Conservation (phyloP, 805 yeast genomes). For the Yamadazyma laniorum region DNA sequence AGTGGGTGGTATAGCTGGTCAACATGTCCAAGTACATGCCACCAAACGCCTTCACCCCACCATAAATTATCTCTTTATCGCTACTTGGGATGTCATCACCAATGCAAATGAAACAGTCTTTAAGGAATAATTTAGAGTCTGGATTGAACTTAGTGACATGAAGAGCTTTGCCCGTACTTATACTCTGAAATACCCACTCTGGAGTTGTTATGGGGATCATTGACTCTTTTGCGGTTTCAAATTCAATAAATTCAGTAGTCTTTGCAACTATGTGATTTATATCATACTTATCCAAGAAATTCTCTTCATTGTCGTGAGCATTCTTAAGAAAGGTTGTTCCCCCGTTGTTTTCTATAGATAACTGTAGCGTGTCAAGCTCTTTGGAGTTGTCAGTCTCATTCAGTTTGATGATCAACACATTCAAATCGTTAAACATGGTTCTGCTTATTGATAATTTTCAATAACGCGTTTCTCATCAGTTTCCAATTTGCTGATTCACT, state of each 20-base stretch:
- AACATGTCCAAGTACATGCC: constrained; percentile 66
- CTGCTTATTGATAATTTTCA: not conserved
- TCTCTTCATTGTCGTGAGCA: constrained; percentile 5
- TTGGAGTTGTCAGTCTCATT: constrained; percentile 6
- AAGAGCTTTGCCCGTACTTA: constrained; percentile 37
- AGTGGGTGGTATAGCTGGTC: constrained; percentile 75
- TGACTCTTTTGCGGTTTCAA: constrained; percentile 42
- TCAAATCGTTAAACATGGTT: constrained; percentile 7
- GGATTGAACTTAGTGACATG: constrained; percentile 68
- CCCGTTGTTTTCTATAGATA: constrained; percentile 12
- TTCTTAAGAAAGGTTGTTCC: constrained; percentile 9
- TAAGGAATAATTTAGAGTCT: constrained; percentile 63
- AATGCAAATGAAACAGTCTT: constrained; percentile 58
- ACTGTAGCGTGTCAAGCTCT: constrained; percentile 7
- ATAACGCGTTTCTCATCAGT: constrained; percentile 4
- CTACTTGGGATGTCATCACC: constrained; percentile 54
- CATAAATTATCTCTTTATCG: constrained; percentile 65
- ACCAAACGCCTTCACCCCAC: constrained; percentile 71
- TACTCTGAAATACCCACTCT: constrained; percentile 57
- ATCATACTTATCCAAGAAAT: constrained; percentile 11
- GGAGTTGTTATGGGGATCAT: constrained; percentile 68
- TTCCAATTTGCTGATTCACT: no score
- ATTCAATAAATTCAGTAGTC: constrained; percentile 52
- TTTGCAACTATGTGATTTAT: constrained; percentile 50
- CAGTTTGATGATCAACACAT: constrained; percentile 8